Evolutionary conservation across 805 yeast species (phyloP).

Genomic region (Barnettozyma wickerhamii): DNA sequence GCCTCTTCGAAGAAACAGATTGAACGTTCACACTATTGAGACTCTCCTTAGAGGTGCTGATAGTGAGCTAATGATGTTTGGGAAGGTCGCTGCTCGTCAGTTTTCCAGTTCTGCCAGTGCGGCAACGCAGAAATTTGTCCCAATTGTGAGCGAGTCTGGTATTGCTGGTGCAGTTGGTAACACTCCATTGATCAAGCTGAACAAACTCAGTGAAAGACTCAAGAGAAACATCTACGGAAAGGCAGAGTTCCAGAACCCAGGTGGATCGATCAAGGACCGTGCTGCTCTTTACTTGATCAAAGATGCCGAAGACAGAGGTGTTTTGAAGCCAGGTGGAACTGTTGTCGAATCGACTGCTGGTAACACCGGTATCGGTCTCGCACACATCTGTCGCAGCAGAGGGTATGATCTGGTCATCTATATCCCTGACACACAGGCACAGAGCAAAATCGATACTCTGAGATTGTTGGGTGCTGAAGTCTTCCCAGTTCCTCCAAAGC

Average conservation of each 20-base stretch:
- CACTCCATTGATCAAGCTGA: constrained; percentile 73
- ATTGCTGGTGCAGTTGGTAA: constrained; percentile 87
- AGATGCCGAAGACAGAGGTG: constrained; percentile 71
- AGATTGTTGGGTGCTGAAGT: constrained; percentile 81
- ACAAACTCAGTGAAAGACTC: constrained; percentile 48
- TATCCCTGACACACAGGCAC: constrained; percentile 90
- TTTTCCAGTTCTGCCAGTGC: constrained; percentile 7
- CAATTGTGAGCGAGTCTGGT: constrained; percentile 63
- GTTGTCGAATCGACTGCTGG: constrained; percentile 95
- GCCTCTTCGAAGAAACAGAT: too few species aligned
- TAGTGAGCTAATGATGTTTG: constrained; percentile 10
- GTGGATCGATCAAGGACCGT: constrained; percentile 88
- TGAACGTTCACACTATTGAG: too few species aligned
- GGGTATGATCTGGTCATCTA: constrained; percentile 84
- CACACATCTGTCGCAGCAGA: constrained; percentile 72
- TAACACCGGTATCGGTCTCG: constrained; percentile 91
- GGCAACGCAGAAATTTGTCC: constrained; percentile 29
- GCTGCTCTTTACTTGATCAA: constrained; percentile 76
- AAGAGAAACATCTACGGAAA: constrained; percentile 82
- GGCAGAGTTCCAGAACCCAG: constrained; percentile 92
- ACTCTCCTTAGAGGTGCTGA: too few species aligned
- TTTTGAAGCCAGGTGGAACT: constrained; percentile 73
- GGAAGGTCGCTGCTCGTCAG: constrained; percentile 9
- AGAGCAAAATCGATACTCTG: constrained; percentile 70
- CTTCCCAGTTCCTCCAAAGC: constrained; percentile 83